These are phyloP conservation scores for Kwoniella sp. DNA, from an alignment of 768 basidiomycete species.

Conservation along the genomic window DNA sequence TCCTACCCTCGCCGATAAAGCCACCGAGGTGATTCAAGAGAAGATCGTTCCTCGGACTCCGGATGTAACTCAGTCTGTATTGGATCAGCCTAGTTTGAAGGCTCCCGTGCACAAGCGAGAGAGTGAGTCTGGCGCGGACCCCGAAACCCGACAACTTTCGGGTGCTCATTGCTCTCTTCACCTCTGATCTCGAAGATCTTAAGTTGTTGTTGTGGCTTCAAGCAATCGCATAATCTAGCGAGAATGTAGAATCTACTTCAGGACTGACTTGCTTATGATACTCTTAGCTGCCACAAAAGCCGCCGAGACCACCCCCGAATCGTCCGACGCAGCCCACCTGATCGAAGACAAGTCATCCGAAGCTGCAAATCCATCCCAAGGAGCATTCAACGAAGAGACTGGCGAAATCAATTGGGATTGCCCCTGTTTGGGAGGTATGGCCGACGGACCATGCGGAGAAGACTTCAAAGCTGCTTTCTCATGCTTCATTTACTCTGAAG, in stretches of 20 bases:
- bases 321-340: constrained; percentile 12
- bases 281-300: not conserved
- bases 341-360: constrained; percentile 36
- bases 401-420: constrained; percentile 99
- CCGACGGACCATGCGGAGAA: constrained; percentile 89
- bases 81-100: constrained; percentile 38
- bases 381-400: constrained; percentile 91
- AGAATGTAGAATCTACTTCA: no score
- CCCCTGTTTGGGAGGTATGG: constrained; percentile 98
- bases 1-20: not conserved
- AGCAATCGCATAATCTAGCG: no score
- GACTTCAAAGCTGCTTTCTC: constrained; percentile 95
- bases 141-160: not conserved
- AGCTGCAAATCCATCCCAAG: constrained; percentile 45
- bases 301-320: not conserved
- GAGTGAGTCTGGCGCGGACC: constrained; percentile 3
- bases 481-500: constrained; percentile 91
- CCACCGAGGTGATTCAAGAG: not conserved
- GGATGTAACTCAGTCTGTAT: constrained; percentile 11
- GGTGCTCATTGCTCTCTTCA: no score
- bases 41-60: not conserved
- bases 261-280: no score
- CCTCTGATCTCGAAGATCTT: no score
- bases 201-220: no score
- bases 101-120: constrained; percentile 28